Evolutionary conservation across 1,284 basidiomycete genomes (phyloP).

Genomic region (Singerocomus rubriflavus): DNA sequence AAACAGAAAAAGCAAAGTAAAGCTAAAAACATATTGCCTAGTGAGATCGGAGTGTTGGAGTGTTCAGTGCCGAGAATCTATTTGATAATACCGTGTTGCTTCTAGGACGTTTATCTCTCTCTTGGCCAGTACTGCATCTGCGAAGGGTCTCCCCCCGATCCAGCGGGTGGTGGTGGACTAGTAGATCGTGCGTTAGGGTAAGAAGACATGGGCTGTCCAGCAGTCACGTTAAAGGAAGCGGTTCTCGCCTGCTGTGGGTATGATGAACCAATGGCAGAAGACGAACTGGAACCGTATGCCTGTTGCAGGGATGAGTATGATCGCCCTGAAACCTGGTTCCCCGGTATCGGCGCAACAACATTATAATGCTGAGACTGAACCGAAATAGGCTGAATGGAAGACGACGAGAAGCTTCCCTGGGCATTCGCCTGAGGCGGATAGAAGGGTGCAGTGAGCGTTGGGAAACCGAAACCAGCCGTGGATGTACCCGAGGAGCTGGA

Average conservation of each 20-base stretch:
- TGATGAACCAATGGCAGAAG: constrained; percentile 13
- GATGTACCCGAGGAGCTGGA: constrained; percentile 22
- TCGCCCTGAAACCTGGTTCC: constrained; percentile 24
- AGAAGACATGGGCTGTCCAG: constrained; percentile 16
- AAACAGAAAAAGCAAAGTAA: background rate
- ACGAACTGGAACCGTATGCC: constrained; percentile 19
- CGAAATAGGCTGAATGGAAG: constrained; percentile 31
- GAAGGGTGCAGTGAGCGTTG: constrained; percentile 44
- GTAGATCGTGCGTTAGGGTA: constrained; percentile 25
- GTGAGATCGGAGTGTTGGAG: constrained; percentile 1
- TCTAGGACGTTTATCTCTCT: constrained; percentile 20
- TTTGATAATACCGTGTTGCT: constrained; percentile 5
- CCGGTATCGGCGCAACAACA: constrained; percentile 15
- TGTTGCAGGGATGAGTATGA: constrained; percentile 29
- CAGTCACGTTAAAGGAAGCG: constrained; percentile 5
- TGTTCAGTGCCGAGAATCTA: constrained; percentile 23
- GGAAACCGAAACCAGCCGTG: constrained; percentile 27
- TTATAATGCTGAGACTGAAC: constrained; percentile 30
- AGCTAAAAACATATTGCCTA: constrained; percentile 1
- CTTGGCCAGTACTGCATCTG: constrained; percentile 32
- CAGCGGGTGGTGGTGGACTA: constrained; percentile 24
- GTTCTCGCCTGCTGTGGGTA: constrained; percentile 27
- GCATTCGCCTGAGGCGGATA: constrained; percentile 36
- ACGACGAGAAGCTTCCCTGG: constrained; percentile 22
- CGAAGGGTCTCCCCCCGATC: constrained; percentile 26